phyloP scores from a whole-genome alignment of 1,139 yeast species.

The Debaryomycetaceae sp. region DNA sequence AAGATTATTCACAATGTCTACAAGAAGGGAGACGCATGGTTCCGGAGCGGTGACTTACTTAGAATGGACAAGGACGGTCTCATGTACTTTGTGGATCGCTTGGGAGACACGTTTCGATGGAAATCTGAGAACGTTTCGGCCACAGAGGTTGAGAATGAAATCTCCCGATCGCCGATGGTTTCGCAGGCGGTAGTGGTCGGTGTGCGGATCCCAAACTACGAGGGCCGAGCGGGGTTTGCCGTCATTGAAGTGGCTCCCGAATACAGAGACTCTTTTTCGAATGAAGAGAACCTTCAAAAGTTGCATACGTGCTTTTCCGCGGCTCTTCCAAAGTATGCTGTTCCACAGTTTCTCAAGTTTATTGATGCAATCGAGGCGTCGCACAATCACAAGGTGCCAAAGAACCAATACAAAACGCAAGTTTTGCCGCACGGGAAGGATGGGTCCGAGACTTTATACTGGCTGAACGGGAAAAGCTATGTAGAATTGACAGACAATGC shows the following conservation, averaged over 20 bases:
- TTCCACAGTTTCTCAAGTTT: slow-evolving; percentile 75
- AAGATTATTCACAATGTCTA: slow-evolving; percentile 68
- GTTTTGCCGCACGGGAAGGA: slow-evolving; percentile 61
- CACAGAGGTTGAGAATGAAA: slow-evolving; percentile 78
- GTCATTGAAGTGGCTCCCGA: slow-evolving; percentile 35
- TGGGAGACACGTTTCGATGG: slow-evolving; percentile 97
- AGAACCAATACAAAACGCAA: slow-evolving; percentile 67
- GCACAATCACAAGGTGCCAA: slow-evolving; percentile 82
- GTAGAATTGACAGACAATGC: slow-evolving; percentile 44
- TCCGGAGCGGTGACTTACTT: slow-evolving; percentile 79
- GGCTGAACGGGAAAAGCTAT: slow-evolving; percentile 51
- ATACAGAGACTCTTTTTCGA: no score
- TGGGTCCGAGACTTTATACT: slow-evolving; percentile 54
- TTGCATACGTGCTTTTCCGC: slow-evolving; percentile 24
- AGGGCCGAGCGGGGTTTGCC: slow-evolving; percentile 92
- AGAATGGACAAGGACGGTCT: slow-evolving; percentile 58
- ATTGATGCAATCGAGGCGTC: slow-evolving; percentile 51
- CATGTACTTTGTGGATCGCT: slow-evolving; percentile 78
- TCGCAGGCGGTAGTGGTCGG: slow-evolving; percentile 83
- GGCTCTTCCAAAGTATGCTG: slow-evolving; percentile 74
- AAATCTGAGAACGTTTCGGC: slow-evolving; percentile 94
- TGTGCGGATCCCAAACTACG: slow-evolving; percentile 75
- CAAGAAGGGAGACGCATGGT: slow-evolving; percentile 84
- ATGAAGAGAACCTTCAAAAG: slow-evolving; percentile 23
- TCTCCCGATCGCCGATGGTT: slow-evolving; percentile 44